Evolutionary conservation across 805 yeast genomes (phyloP), one percentile per base, ranked within the genome.

Genomic region (Danielia reshetovae): DNA sequence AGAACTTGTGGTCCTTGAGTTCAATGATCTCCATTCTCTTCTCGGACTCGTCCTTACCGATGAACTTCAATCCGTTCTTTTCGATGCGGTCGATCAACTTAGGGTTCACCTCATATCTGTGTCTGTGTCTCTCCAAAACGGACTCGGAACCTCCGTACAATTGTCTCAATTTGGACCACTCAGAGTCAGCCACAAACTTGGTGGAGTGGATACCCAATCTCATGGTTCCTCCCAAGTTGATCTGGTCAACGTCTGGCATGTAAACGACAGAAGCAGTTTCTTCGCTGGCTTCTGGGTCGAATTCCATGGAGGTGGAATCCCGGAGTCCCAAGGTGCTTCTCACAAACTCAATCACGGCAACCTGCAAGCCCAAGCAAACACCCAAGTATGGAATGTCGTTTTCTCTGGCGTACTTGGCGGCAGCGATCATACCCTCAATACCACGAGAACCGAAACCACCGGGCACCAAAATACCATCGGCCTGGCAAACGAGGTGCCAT

Each of bases 371-470:
- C 38, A 93, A 75, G 68, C 99, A 93, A 43, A 93, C 94, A 60
- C 99, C 99, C 55, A 93, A 73, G 65, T 82, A 93, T 32, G 99
- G 99, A 39, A 87, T 76, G 54, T 82, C 76, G 68, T 87, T 87
- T 62, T 84, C 95, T 68, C 99, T 81, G n/a, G 98, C 98, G 83
- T 94, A 93, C 62, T 85, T 83, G 36, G 97, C 95, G 40, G 97
- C 98, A 24, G 85, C 69, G 58, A 93, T 73, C 99, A 93, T 93
- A 52, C 98, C 99, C 67, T 93, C 97, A 40, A 87, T 86, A 65
- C 99, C 99, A 63, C 99, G 82, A 32, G 78, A 65, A 40, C 99
- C 99, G 56, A 93, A 93, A 1, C 99, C 99, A 57, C 99, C 99
- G 25, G 99, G 98, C 38, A 93, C 96, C 40, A 93, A 74, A 45